A percentile compares a stretch with the other conserved stretches of the same genome.
Conservation (phyloP, 2,329 filamentous ascomycete species). For the Didymella arachidicola region DNA sequence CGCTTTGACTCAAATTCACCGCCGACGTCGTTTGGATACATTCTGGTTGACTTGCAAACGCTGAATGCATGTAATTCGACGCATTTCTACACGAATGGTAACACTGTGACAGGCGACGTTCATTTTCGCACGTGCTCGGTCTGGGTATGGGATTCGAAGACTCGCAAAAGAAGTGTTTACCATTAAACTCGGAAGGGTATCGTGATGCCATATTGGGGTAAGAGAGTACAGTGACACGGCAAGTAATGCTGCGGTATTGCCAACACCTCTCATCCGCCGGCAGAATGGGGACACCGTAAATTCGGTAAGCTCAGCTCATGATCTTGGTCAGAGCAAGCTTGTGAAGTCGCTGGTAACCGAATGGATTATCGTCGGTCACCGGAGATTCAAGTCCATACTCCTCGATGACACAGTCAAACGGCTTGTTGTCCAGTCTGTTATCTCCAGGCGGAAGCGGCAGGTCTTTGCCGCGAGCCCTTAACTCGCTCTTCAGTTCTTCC, state of each 20-base stretch:
- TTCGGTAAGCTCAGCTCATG: not conserved
- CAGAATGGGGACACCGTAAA: not conserved
- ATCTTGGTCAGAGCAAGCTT: slow-evolving; percentile 36
- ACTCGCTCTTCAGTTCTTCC: slow-evolving; percentile 64
- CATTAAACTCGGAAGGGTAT: not conserved
- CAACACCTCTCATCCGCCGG: no score
- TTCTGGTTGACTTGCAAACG: not conserved
- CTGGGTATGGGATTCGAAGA: not conserved
- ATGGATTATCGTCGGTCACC: slow-evolving; percentile 20
- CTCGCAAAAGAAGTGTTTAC: not conserved
- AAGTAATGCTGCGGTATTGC: not conserved
- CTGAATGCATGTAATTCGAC: not conserved
- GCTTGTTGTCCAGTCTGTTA: slow-evolving; percentile 46
- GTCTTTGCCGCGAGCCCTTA: slow-evolving; percentile 55
- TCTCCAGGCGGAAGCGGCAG: slow-evolving; percentile 38
- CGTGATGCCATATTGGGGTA: not conserved
- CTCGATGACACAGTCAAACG: slow-evolving; percentile 52
- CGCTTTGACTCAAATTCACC: slow-evolving; percentile 1
- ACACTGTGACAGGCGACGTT: not conserved
- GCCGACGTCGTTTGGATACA: not conserved
- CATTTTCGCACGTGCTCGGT: not conserved
- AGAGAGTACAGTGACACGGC: not conserved
- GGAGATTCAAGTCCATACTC: slow-evolving; percentile 36
- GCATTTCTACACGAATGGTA: not conserved
- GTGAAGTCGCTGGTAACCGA: slow-evolving; percentile 38